Evolutionary conservation across 148 eudicot genomes (phyloP), one percentile per base, ranked within the genome.

Genomic region (Mesembryanthemum crystallinum): DNA sequence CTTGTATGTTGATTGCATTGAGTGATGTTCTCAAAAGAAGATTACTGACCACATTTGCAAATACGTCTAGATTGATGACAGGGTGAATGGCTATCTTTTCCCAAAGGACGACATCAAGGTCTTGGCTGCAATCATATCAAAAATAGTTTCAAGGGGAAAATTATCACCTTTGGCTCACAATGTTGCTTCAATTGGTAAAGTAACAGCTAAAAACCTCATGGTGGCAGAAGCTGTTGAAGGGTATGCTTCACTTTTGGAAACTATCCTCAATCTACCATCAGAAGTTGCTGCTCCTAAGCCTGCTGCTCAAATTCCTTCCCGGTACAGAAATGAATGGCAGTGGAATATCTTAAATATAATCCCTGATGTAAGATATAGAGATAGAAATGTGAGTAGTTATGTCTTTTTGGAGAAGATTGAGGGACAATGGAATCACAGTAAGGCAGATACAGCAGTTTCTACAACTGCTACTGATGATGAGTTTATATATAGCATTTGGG

Each of bases 81-180:
- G 86, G 89, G 96, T 92, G 78, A 90, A 88, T 73, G 96, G 96
- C 74, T 91, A 81, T 79, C 85, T 95, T 73, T 95, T 84, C 59
- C 92, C 94, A 0, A 92, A 88, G 89, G 90, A 90, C 47, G 86
- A 95, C 69, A 75, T 86, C 18, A 79, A 76, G 70, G 86, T 72
- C 78, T 81, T 95, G 25, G 74, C 87, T 39, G 74, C 83, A 25
- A 81, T 90, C 57, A 28, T 90, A 74, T 84, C 78, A 77, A 75
- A 89, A 73, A 82, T 83, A 77, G 83, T 92, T 37, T 82, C 88
- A 24, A 82, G 87, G 45, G 86, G 96, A 67, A 87, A 85, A 45
- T 77, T 90, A 75, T 88, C 96, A 49, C 85, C 87, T 60, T 69
- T 85, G 43, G 92, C 96, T 72, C 86, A 65, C 54, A 80, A 89